Percentiles rank a stretch among this genome's conserved stretches.
These are phyloP conservation scores for Acanthamoeba royreba DNA, from an alignment of 208 protist genomes.

Conservation along the genomic window DNA sequence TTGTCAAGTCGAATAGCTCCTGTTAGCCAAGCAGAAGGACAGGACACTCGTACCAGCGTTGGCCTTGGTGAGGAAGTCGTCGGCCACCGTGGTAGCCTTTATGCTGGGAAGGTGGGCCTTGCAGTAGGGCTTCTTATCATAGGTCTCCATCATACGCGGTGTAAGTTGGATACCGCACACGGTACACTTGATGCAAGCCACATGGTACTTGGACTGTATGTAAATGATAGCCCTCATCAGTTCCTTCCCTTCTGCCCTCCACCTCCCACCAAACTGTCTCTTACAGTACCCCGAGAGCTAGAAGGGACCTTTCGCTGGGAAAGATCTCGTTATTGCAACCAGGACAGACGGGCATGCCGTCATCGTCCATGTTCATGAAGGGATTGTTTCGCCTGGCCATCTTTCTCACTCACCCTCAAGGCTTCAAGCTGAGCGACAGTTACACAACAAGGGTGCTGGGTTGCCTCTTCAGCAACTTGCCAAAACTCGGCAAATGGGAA, in stretches of 20 bases:
- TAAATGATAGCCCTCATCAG: too few species aligned
- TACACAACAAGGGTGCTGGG: too few species aligned
- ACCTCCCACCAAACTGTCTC: too few species aligned
- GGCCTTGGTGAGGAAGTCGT: neutral
- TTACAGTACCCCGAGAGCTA: neutral
- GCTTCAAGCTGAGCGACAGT: too few species aligned
- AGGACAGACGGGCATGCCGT: neutral
- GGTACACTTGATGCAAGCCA: neutral
- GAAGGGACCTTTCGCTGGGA: neutral
- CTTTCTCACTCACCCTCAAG: too few species aligned
- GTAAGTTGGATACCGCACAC: neutral
- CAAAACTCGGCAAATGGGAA: too few species aligned
- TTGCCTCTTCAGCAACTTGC: too few species aligned
- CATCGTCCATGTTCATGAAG: neutral
- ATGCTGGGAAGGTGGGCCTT: neutral
- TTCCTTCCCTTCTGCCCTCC: too few species aligned
- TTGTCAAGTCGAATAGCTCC: neutral
- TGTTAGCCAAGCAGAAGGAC: neutral
- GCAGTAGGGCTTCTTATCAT: neutral
- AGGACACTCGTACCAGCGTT: neutral
- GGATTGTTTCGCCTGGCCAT: too few species aligned
- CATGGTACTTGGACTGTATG: neutral
- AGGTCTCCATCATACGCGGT: neutral
- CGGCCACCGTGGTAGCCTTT: neutral
- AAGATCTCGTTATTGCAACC: neutral